phyloP scores from a whole-genome alignment of 1,284 basidiomycete species.

The Puccinia horiana region DNA sequence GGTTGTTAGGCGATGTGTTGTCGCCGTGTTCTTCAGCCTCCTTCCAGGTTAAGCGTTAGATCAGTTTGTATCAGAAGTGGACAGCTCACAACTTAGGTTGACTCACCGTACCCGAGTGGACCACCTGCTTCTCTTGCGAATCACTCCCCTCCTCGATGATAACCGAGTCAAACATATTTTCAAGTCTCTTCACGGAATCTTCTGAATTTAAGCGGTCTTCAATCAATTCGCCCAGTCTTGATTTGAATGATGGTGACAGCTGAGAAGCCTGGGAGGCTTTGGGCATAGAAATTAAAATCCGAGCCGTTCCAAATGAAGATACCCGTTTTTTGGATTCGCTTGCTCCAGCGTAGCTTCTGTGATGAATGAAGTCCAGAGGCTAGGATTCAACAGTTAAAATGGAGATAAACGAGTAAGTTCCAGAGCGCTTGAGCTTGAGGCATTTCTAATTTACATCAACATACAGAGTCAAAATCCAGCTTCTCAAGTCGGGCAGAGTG shows the following conservation, averaged over 20 bases:
- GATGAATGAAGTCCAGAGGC: slow-evolving; percentile 12
- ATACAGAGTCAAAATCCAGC: neutral
- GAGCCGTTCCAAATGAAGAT: slow-evolving; percentile 2
- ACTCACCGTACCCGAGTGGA: no score
- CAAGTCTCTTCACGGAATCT: neutral
- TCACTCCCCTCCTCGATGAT: neutral
- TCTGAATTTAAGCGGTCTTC: neutral
- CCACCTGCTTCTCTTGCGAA: neutral
- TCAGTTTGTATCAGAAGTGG: no score
- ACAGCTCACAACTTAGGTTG: no score
- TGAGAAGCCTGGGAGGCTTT: neutral
- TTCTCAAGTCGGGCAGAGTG: neutral
- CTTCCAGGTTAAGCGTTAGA: no score
- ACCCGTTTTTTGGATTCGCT: neutral
- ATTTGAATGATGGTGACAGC: slow-evolving; percentile 17
- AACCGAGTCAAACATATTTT: neutral
- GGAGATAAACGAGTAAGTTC: neutral
- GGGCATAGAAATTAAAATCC: neutral
- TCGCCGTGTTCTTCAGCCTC: no score
- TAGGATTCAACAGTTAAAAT: neutral
- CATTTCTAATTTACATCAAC: no score
- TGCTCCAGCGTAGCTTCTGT: neutral
- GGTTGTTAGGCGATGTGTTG: no score
- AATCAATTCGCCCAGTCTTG: neutral
- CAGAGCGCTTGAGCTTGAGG: neutral